Evolutionary conservation across 2,329 filamentous ascomycete genomes (phyloP), one percentile per base, ranked within the genome.

Genomic region (Chaetoscypha palmicola): DNA sequence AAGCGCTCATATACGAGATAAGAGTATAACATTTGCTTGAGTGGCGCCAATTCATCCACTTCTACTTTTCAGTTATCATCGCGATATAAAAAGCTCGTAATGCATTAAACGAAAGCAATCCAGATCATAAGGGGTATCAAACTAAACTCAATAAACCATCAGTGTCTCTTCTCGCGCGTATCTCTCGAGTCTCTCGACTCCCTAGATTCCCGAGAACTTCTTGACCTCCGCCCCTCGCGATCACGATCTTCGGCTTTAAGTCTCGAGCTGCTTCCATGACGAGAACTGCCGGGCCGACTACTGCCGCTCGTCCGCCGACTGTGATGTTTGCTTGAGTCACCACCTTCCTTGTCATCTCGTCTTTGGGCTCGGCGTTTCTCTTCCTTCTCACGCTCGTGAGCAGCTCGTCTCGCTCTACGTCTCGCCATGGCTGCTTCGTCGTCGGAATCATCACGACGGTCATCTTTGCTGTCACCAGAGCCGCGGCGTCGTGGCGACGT

Each of bases 131-230:
- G 16, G 22, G 26, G 38, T 40, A 38, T 38, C 36, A 16, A 26
- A 31, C 16, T 32, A 8, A 19, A 30, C 11, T 39, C 22, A 39
- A 30, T 14, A 14, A 16, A 31, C 20, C 24, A 32, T 28, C 12
- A 41, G 23, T 24, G 30, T 41, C 38, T 41, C 21, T 12, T 28
- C 24, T 40, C n/a, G n/a, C n/a, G n/a, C n/a, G n/a, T 41, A 20
- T 41, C 38, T 12, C 38, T 33, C 17, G 28, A 34, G 14, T 41
- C 38, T 9, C 26, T 34, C 12, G 38, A 41, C 10, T 41, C 38
- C n/a, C 30, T 41, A 8, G 32, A 36, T 10, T 36, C 33, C 33
- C 40, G n/a, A 17, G 40, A 43, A 21, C 22, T 36, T 10, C 32
- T 43, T n/a, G 40, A 43, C 11, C 40, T 28, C 3, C 32, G 5